Percentiles rank a stretch among this genome's conserved stretches.
These are phyloP conservation scores for Viridothelium virens DNA, from an alignment of 495 filamentous ascomycete genomes.

Conservation along the genomic window DNA sequence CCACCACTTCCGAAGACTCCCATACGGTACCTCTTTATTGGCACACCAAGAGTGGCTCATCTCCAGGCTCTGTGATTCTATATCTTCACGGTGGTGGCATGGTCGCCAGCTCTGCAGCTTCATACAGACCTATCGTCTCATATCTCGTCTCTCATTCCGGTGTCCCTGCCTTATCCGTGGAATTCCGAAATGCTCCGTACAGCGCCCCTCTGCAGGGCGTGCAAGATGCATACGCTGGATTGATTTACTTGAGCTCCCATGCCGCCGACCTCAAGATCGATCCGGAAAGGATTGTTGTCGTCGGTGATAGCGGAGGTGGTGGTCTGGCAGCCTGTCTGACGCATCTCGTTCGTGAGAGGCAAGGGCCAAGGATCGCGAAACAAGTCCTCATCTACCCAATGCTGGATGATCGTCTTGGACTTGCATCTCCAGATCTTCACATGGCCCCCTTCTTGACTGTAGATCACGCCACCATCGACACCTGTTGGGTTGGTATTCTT, in stretches of 20 bases:
- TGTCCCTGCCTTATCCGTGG: conserved; percentile 32
- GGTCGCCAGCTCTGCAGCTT: conserved; percentile 14
- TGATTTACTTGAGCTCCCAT: conserved; percentile 25
- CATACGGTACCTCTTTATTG: conserved; percentile 19
- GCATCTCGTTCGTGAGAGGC: conserved; percentile 25
- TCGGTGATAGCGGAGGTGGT: conserved; percentile 30
- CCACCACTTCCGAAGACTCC: conserved; percentile 15
- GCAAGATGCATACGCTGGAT: conserved; percentile 30
- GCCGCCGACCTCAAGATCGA: conserved; percentile 28
- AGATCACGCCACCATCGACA: conserved; percentile 13
- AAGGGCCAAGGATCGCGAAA: conserved; percentile 36
- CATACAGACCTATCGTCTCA: conserved; percentile 17
- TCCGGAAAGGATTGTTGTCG: conserved; percentile 23
- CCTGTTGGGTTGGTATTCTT: conserved; percentile 21
- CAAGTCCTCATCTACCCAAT: conserved; percentile 48
- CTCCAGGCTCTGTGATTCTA: conserved; percentile 15
- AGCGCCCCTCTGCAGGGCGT: conserved; percentile 19
- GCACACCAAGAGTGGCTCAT: conserved; percentile 19
- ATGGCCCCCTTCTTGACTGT: conserved; percentile 20
- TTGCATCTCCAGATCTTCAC: neutral
- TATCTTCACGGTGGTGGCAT: conserved; percentile 25
- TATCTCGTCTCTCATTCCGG: conserved; percentile 19
- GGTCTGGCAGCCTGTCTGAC: conserved; percentile 26
- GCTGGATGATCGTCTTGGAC: conserved; percentile 35
- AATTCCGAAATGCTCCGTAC: conserved; percentile 33